Percentiles rank a stretch among this genome's conserved stretches.
These are phyloP conservation scores for Monilinia fructigena DNA, from an alignment of 2,329 filamentous ascomycete species.

Conservation along the genomic window DNA sequence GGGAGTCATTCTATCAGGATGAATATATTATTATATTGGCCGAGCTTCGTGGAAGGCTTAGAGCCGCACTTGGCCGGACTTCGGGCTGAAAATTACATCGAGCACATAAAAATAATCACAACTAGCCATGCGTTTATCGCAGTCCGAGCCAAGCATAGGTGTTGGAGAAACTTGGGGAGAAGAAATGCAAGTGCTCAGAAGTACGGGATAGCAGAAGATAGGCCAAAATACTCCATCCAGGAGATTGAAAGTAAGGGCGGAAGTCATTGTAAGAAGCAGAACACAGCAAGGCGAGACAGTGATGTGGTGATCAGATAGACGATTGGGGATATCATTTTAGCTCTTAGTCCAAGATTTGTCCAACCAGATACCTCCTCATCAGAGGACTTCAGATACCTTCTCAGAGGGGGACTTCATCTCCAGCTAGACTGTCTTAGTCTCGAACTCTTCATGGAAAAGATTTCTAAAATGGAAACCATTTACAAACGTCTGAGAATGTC, in stretches of 20 bases:
- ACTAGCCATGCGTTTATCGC: neutral
- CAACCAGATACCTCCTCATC: conserved; percentile 17
- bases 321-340: conserved; percentile 20
- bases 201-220: neutral
- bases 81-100: conserved; percentile 8
- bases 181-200: neutral
- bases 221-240: neutral
- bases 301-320: conserved; percentile 6
- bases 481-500: conserved; percentile 85
- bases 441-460: conserved; percentile 11
- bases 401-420: conserved; percentile 17
- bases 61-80: conserved; percentile 15
- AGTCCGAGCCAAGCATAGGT: conserved; percentile 1
- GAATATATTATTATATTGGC: conserved; percentile 21
- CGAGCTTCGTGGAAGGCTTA: conserved; percentile 16
- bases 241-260: neutral
- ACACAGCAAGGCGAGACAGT: neutral
- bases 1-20: conserved; percentile 17
- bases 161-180: neutral
- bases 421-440: conserved; percentile 11
- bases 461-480: conserved; percentile 24
- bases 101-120: neutral
- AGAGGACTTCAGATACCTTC: conserved; percentile 20
- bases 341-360: conserved; percentile 16
- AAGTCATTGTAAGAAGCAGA: neutral